Base-by-base conservation (phyloP, 345 rosid species). In the Camelina laxa region DNA sequence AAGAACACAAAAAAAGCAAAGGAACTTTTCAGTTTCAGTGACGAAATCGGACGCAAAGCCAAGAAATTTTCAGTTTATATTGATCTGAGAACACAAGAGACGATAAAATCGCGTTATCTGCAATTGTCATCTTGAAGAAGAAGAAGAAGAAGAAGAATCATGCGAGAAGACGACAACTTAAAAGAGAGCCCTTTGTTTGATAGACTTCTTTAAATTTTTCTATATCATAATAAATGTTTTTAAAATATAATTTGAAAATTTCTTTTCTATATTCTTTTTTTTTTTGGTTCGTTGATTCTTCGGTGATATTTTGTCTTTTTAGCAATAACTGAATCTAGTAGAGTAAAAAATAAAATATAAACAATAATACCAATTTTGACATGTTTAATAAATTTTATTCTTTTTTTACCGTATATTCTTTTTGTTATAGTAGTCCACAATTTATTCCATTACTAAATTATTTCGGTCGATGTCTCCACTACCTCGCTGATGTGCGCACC, bases 401-500 rank as follows among this genome's bases (percentile, higher is more conserved):
- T 4, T 16, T 16, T 35, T 10, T 16, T 4, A 16, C 10, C 13
- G 63, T 33, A 27, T 62, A 33, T 33, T 17, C 9, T 19, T 41
- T 9, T 19, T n/a, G n/a, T n/a, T 27, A n/a, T 41, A 56, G 15
- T 56, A 15, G 22, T 38, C 24, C n/a, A 30, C 15, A 11, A 7
- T 24, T 72, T 49, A 48, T 69, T 42, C 24, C 7, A 4, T 13
- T 48, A 9, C 17, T 66, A n/a, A 9, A 21, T 9, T 48, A n/a
- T n/a, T n/a, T n/a, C n/a, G n/a, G 54, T 67, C 44, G 36, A 59
- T 41, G 17, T 49, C 15, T 70, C 75, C 75, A 76, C 70, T 55
- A 69, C 48, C 67, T 76, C 14, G 35, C 51, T 76, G 53, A 55
- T 69, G 59, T 76, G 75, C 80, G 61, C 54, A 76, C 67, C 76